These are phyloP conservation scores for Collybiopsis confluens DNA, from an alignment of 768 basidiomycete genomes.

Conservation along the genomic window DNA sequence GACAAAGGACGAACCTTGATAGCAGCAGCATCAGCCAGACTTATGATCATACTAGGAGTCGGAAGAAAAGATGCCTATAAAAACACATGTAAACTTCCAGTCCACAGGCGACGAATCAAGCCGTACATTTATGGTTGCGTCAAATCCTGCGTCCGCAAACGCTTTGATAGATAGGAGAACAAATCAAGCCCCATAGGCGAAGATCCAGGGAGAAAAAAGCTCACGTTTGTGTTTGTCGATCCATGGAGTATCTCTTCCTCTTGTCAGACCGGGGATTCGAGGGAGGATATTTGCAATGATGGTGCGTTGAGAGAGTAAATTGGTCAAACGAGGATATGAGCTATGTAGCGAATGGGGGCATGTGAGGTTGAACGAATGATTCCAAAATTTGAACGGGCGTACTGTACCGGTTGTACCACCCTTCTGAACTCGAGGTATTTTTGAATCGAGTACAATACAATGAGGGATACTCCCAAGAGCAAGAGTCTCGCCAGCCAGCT, in stretches of 20 bases:
- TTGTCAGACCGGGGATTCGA: background rate
- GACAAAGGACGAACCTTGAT: constrained; percentile 10
- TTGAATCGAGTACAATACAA: too few species aligned
- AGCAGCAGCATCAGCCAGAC: constrained; percentile 6
- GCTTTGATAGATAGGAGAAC: too few species aligned
- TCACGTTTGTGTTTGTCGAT: constrained; percentile 3
- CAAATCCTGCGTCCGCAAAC: background rate
- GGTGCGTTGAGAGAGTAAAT: background rate
- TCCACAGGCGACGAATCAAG: background rate
- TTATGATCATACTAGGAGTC: background rate
- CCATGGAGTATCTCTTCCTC: background rate
- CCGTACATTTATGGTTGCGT: background rate
- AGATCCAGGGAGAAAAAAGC: too few species aligned
- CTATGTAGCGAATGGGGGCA: background rate
- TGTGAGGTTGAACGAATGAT: background rate
- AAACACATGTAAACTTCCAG: background rate
- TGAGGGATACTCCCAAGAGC: too few species aligned
- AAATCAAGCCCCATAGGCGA: too few species aligned
- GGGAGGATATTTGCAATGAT: constrained; percentile 2
- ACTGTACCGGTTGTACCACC: too few species aligned
- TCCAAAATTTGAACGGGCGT: background rate
- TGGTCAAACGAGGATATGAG: background rate
- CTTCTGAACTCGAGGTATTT: too few species aligned
- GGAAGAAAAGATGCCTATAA: background rate
- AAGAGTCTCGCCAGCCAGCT: too few species aligned